phyloP scores from a whole-genome alignment of 768 basidiomycete species.

The Stropharia rugosoannulata region DNA sequence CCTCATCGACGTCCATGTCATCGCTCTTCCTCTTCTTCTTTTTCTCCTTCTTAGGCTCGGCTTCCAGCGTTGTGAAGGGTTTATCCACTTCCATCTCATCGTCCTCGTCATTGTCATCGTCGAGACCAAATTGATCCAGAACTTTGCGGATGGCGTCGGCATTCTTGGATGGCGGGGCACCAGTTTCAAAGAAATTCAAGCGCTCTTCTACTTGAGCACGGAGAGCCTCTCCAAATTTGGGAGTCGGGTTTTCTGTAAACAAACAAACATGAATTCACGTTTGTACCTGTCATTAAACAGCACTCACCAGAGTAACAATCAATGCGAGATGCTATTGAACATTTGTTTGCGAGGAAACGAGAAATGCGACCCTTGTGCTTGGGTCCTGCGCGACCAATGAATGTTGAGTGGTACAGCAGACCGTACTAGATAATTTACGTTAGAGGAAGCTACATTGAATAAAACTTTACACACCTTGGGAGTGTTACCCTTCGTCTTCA shows the following conservation, averaged over 20 bases:
- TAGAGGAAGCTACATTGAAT: not conserved
- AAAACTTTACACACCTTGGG: conserved; percentile 65
- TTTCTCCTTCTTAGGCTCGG: conserved; percentile 51
- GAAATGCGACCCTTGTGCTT: conserved; percentile 98
- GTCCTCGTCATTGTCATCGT: conserved; percentile 61
- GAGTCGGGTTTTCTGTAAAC: conserved; percentile 71
- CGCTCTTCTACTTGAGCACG: conserved; percentile 95
- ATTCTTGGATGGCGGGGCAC: conserved; percentile 86
- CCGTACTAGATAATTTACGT: conserved; percentile 67
- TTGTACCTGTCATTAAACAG: not conserved
- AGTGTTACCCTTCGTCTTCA: conserved; percentile 99
- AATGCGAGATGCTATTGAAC: conserved; percentile 94
- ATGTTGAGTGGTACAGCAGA: conserved; percentile 94
- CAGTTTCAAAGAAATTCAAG: conserved; percentile 90
- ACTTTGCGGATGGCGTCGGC: conserved; percentile 92
- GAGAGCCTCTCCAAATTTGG: conserved; percentile 95
- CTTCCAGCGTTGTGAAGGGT: conserved; percentile 59
- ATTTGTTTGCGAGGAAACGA: conserved; percentile 98
- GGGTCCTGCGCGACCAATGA: conserved; percentile 92
- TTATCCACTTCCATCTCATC: conserved; percentile 51
- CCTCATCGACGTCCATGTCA: conserved; percentile 62
- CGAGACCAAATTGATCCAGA: conserved; percentile 71
- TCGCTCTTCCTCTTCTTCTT: conserved; percentile 73
- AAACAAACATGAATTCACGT: not conserved
- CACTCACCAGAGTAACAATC: conserved; percentile 85